These are phyloP conservation scores for Taphrina wiesneri DNA, from an alignment of 1,139 yeast species.

Conservation along the genomic window DNA sequence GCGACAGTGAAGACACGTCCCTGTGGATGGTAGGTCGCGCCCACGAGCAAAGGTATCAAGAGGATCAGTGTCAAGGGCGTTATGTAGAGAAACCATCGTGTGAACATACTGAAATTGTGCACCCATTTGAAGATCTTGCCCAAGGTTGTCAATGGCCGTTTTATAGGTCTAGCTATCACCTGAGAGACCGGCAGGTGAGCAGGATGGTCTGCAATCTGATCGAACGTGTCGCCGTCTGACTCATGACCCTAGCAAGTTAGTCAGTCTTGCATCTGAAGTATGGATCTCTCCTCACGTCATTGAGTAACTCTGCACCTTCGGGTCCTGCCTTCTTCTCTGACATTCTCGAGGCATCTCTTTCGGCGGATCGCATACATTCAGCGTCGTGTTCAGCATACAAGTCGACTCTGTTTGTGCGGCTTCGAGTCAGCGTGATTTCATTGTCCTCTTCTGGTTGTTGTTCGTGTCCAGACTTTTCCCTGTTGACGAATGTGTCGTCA, in stretches of 20 bases:
- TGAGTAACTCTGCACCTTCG: background rate
- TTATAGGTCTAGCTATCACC: conserved; percentile 20
- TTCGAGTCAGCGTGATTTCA: background rate
- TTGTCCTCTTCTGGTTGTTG: background rate
- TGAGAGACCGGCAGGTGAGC: conserved; percentile 28
- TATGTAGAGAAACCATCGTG: conserved; percentile 34
- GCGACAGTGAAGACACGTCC: conserved; percentile 24
- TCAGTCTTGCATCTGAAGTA: background rate
- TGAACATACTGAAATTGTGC: conserved; percentile 31
- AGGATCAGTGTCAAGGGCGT: conserved; percentile 34
- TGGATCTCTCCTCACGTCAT: background rate
- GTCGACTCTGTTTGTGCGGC: conserved; percentile 7
- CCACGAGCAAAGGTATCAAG: conserved; percentile 34
- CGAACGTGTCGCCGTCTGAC: conserved; percentile 21
- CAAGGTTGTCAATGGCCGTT: conserved; percentile 31
- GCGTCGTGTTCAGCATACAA: conserved; percentile 29
- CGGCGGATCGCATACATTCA: conserved; percentile 23
- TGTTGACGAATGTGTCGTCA: conserved; percentile 14
- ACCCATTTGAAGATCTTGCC: conserved; percentile 34
- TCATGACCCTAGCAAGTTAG: background rate
- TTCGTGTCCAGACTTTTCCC: background rate
- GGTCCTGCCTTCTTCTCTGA: background rate
- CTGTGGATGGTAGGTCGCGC: conserved; percentile 16
- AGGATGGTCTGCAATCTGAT: conserved; percentile 19
- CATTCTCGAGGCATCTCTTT: conserved; percentile 27